Evolutionary conservation across 1,139 yeast species (phyloP).

Genomic region (Yamadazyma atlantica): DNA sequence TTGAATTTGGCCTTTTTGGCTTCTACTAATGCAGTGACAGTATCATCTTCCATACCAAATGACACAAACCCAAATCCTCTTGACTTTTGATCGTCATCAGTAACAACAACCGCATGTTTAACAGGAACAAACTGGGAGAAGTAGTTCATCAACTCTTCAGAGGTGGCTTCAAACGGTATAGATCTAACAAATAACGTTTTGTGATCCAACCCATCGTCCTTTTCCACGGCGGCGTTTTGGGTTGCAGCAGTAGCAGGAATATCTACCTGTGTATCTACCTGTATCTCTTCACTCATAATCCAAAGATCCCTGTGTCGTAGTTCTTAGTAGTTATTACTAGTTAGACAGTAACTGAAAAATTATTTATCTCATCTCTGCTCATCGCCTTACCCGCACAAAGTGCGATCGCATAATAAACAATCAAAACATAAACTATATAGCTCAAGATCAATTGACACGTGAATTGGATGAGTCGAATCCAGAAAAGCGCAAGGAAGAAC

Average conservation of each 20-base stretch:
- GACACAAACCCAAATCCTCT: conserved; percentile 97
- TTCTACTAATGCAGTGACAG: conserved; percentile 68
- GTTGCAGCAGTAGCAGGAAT: conserved; percentile 6
- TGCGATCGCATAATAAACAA: not conserved
- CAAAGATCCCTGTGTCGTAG: too few relatives aligned
- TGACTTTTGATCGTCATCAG: conserved; percentile 69
- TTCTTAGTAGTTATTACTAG: not conserved
- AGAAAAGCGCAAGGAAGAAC: conserved; percentile 15
- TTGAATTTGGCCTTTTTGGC: conserved; percentile 68
- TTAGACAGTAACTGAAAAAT: not conserved
- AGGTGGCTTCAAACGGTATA: conserved; percentile 76
- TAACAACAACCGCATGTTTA: conserved; percentile 91
- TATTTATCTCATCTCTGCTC: conserved; percentile 1
- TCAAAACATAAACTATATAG: not conserved
- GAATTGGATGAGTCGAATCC: not conserved
- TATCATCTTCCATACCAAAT: conserved; percentile 83
- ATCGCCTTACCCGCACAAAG: conserved; percentile 2
- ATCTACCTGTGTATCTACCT: not conserved
- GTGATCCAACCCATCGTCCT: conserved; percentile 47
- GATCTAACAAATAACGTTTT: conserved; percentile 82
- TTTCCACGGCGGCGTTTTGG: not conserved
- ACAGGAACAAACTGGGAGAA: conserved; percentile 94
- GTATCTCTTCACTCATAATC: not conserved
- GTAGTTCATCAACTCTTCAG: conserved; percentile 76
- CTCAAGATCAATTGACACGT: too few relatives aligned